Conservation (phyloP, 805 yeast genomes). For the Wickerhamiella siamensis region DNA sequence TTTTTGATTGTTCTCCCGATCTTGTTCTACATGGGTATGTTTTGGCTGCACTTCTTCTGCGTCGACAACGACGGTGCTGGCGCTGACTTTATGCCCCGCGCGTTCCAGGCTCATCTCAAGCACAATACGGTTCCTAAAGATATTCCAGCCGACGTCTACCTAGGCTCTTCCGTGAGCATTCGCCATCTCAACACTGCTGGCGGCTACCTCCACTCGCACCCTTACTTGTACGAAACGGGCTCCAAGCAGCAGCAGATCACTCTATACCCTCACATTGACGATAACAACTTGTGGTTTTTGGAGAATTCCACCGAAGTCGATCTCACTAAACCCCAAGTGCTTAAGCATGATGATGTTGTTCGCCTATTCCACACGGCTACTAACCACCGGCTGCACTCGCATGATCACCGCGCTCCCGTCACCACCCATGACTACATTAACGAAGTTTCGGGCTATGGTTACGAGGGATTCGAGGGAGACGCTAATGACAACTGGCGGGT, state of each 20-base stretch:
- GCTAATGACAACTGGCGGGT: slow-evolving; percentile 58
- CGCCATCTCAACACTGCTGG: slow-evolving; percentile 60
- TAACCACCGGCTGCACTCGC: slow-evolving; percentile 53
- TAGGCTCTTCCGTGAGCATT: slow-evolving; percentile 57
- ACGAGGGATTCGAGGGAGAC: slow-evolving; percentile 47
- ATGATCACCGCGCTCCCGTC: slow-evolving; percentile 69
- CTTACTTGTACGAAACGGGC: slow-evolving; percentile 63
- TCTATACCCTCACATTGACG: slow-evolving; percentile 38
- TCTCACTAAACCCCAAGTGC: slow-evolving; percentile 28
- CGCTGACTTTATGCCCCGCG: slow-evolving; percentile 47
- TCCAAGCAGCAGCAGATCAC: slow-evolving; percentile 96
- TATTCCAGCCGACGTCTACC: slow-evolving; percentile 51
- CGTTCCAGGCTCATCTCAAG: slow-evolving; percentile 47
- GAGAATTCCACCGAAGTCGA: slow-evolving; percentile 30
- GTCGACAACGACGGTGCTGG: slow-evolving; percentile 40
- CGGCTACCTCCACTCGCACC: slow-evolving; percentile 73
- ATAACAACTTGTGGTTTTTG: slow-evolving; percentile 63
- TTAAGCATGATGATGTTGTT: slow-evolving; percentile 42
- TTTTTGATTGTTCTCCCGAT: slow-evolving; percentile 41
- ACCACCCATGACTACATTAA: slow-evolving; percentile 81
- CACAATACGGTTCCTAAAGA: slow-evolving; percentile 28
- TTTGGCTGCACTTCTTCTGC: slow-evolving; percentile 41
- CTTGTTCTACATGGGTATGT: slow-evolving; percentile 41
- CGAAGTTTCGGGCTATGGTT: slow-evolving; percentile 67
- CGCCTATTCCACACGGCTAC: slow-evolving; percentile 60